Conservation (phyloP, 768 basidiomycete species). For the Paxillus rubicundulus region DNA sequence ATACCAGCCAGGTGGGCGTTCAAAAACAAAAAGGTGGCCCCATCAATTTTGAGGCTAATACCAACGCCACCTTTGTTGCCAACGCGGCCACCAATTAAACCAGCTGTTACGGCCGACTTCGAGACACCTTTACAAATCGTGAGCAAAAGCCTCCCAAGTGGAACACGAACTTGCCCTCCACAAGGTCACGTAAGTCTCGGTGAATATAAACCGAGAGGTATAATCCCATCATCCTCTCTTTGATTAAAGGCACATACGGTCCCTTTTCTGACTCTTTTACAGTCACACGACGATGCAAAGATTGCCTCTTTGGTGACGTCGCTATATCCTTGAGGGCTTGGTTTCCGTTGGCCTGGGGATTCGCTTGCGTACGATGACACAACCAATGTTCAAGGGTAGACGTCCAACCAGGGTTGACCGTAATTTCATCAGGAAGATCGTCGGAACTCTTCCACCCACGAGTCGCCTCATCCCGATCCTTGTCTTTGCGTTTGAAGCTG, state of each 20-base stretch:
- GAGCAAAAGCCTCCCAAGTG: not conserved
- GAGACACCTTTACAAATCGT: slow-evolving; percentile 52
- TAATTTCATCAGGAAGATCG: slow-evolving; percentile 33
- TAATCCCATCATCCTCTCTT: slow-evolving; percentile 90
- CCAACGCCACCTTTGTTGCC: slow-evolving; percentile 95
- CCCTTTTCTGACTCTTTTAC: slow-evolving; percentile 52
- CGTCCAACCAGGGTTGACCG: slow-evolving; percentile 59
- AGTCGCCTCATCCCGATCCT: slow-evolving; percentile 35
- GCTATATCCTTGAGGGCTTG: slow-evolving; percentile 31
- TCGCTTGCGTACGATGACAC: slow-evolving; percentile 39
- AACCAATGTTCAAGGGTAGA: slow-evolving; percentile 75
- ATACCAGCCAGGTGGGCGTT: slow-evolving; percentile 88
- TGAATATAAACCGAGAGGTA: slow-evolving; percentile 77
- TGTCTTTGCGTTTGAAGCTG: slow-evolving; percentile 36
- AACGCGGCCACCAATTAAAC: slow-evolving; percentile 84
- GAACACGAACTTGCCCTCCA: slow-evolving; percentile 47
- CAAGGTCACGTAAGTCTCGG: slow-evolving; percentile 60
- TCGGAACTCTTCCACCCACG: slow-evolving; percentile 36
- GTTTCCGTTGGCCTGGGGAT: slow-evolving; percentile 14
- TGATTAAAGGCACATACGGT: slow-evolving; percentile 81
- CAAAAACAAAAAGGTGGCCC: slow-evolving; percentile 82
- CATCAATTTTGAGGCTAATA: slow-evolving; percentile 80
- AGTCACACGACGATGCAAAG: slow-evolving; percentile 40
- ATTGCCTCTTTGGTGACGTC: slow-evolving; percentile 43
- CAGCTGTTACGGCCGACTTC: slow-evolving; percentile 82